Evolutionary conservation across 108 stramenopile species (phyloP).

Genomic region (Cylindrotheca closterium): DNA sequence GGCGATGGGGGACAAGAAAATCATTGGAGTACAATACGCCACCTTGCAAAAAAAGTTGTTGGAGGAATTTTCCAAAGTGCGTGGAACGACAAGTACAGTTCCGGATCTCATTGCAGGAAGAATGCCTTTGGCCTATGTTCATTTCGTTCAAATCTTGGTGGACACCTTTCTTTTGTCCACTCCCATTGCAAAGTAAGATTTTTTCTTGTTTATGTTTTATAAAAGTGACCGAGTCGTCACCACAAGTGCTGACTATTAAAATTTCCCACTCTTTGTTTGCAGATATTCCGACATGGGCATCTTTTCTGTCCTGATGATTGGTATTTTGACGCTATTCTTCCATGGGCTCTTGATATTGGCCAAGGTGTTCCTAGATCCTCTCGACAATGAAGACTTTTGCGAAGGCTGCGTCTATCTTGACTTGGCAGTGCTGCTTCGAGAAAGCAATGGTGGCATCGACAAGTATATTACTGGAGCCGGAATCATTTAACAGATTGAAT

Average conservation of each 20-base stretch:
- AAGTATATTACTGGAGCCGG: too few relatives aligned
- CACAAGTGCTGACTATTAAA: too few relatives aligned
- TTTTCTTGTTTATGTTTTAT: too few relatives aligned
- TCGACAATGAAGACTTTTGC: slow-evolving; percentile 37
- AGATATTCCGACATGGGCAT: slow-evolving; percentile 23
- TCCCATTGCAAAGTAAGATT: slow-evolving; percentile 30
- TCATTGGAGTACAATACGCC: slow-evolving; percentile 17
- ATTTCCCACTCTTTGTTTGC: neutral
- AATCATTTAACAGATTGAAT: too few relatives aligned
- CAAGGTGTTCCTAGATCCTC: slow-evolving; percentile 57
- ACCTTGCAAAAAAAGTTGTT: slow-evolving; percentile 30
- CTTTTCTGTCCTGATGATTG: slow-evolving; percentile 11
- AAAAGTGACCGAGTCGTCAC: too few relatives aligned
- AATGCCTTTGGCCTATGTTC: slow-evolving; percentile 47
- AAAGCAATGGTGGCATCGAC: too few relatives aligned
- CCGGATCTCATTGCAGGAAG: slow-evolving; percentile 38
- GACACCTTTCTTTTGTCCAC: slow-evolving; percentile 19
- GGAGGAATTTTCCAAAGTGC: slow-evolving; percentile 34
- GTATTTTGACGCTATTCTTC: slow-evolving; percentile 42
- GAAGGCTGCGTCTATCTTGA: slow-evolving; percentile 21
- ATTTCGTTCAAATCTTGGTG: slow-evolving; percentile 52
- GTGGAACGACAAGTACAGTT: slow-evolving; percentile 21
- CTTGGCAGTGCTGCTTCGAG: slow-evolving; percentile 38
- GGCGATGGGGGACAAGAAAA: slow-evolving; percentile 19
- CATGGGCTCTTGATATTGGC: slow-evolving; percentile 47